A percentile compares a stretch with the other conserved stretches of the same genome.
These are phyloP conservation scores for Epicoccum nigrum DNA, from an alignment of 2,329 filamentous ascomycete species.

Conservation along the genomic window DNA sequence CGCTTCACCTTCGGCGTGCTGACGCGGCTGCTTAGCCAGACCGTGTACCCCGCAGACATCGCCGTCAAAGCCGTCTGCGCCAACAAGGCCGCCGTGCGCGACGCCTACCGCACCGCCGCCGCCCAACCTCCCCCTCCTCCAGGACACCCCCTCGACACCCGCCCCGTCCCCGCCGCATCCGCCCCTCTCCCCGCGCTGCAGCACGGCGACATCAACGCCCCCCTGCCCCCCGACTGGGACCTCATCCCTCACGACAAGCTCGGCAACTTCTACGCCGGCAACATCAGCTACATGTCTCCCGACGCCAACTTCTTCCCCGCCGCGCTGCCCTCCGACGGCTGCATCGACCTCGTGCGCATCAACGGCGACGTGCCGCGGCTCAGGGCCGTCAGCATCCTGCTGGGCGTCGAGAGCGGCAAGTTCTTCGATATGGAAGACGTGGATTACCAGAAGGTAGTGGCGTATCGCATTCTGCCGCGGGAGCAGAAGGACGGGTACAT, in stretches of 20 bases:
- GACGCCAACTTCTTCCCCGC: slow-evolving; percentile 88
- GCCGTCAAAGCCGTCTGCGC: slow-evolving; percentile 82
- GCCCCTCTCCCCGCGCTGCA: slow-evolving; percentile 70
- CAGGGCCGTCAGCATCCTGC: slow-evolving; percentile 71
- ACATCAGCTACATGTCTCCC: slow-evolving; percentile 91
- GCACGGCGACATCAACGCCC: slow-evolving; percentile 80
- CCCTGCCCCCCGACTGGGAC: slow-evolving; percentile 79
- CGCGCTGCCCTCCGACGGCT: slow-evolving; percentile 80
- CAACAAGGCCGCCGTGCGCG: slow-evolving; percentile 74
- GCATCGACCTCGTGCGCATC: slow-evolving; percentile 82
- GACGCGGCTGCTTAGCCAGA: slow-evolving; percentile 75
- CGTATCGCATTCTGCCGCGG: slow-evolving; percentile 81
- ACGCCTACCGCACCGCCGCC: slow-evolving; percentile 65
- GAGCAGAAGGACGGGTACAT: slow-evolving; percentile 72
- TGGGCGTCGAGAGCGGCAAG: slow-evolving; percentile 72
- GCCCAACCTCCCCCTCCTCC: slow-evolving; percentile 28
- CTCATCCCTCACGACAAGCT: slow-evolving; percentile 75
- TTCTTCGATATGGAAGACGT: slow-evolving; percentile 83
- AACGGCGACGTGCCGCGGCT: slow-evolving; percentile 74
- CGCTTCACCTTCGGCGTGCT: slow-evolving; percentile 87
- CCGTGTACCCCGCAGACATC: slow-evolving; percentile 86
- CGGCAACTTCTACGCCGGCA: slow-evolving; percentile 92
- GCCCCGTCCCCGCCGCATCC: slow-evolving; percentile 26
- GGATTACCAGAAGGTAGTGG: slow-evolving; percentile 82
- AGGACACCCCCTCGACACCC: slow-evolving; percentile 26